These are phyloP conservation scores for Rubus parviflorus DNA, from an alignment of 306 rosid genomes.

Conservation along the genomic window DNA sequence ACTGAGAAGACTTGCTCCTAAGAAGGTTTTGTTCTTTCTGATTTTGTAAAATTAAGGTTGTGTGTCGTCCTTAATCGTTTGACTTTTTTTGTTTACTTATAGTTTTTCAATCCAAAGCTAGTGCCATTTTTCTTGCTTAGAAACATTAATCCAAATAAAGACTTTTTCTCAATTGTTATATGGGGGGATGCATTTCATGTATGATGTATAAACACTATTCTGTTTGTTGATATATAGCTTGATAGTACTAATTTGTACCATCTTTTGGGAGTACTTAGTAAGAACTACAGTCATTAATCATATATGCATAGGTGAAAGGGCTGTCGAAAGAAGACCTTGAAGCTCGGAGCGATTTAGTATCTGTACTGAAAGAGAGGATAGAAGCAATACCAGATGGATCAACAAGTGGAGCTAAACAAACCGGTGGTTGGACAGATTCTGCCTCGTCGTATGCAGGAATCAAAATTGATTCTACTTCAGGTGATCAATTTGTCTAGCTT, in stretches of 20 bases:
- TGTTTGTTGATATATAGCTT: not conserved
- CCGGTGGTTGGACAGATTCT: slow-evolving; percentile 27
- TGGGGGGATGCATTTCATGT: not conserved
- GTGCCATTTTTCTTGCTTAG: not conserved
- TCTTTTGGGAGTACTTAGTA: not conserved
- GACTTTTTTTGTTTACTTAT: not conserved
- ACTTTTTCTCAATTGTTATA: not conserved
- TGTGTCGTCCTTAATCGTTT: not conserved
- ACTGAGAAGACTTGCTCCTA: slow-evolving; percentile 40
- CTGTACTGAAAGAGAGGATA: slow-evolving; percentile 33
- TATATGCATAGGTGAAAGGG: slow-evolving; percentile 33
- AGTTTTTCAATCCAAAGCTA: not conserved
- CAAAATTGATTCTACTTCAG: slow-evolving; percentile 27
- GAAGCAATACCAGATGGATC: slow-evolving; percentile 39
- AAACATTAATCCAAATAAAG: not conserved
- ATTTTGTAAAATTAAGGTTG: not conserved
- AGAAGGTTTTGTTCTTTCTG: slow-evolving; percentile 24
- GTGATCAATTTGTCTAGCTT: not conserved
- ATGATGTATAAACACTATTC: not conserved
- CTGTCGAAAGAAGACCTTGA: slow-evolving; percentile 34
- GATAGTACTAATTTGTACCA: not conserved
- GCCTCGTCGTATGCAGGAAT: slow-evolving; percentile 30
- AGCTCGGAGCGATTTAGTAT: slow-evolving; percentile 33
- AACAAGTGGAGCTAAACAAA: slow-evolving; percentile 22
- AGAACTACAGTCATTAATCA: not conserved